These are phyloP conservation scores for Capsicum pubescens DNA, from an alignment of 257 asterid species.

Conservation along the genomic window DNA sequence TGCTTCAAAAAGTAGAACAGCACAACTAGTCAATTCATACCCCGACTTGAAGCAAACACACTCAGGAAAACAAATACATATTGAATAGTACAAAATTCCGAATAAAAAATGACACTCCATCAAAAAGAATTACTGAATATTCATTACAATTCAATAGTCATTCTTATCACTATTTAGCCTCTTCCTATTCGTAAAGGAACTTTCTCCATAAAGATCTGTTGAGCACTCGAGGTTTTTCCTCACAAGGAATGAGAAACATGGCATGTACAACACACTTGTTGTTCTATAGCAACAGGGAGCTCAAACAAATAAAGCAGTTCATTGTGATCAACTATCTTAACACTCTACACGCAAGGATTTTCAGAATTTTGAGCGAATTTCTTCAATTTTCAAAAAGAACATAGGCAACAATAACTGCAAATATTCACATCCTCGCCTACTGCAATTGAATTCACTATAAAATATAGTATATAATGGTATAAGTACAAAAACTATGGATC, in stretches of 20 bases:
- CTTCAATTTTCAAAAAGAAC: conserved; percentile 7
- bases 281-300: neutral
- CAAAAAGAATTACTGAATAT: neutral
- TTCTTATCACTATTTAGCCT: neutral
- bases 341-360: neutral
- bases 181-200: neutral
- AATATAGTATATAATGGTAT: neutral
- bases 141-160: neutral
- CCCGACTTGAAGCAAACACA: neutral
- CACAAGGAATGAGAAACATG: neutral
- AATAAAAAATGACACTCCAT: neutral
- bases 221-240: neutral
- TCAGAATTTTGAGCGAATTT: neutral
- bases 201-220: neutral
- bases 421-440: neutral
- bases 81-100: neutral
- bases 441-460: neutral
- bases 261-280: neutral
- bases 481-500: neutral
- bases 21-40: neutral
- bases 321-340: neutral
- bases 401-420: conserved; percentile 7
- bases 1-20: conserved; percentile 52
- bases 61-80: neutral
- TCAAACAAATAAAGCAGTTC: neutral